phyloP scores from a whole-genome alignment of 2,329 filamentous ascomycete genomes.

The Penicillium sp. region DNA sequence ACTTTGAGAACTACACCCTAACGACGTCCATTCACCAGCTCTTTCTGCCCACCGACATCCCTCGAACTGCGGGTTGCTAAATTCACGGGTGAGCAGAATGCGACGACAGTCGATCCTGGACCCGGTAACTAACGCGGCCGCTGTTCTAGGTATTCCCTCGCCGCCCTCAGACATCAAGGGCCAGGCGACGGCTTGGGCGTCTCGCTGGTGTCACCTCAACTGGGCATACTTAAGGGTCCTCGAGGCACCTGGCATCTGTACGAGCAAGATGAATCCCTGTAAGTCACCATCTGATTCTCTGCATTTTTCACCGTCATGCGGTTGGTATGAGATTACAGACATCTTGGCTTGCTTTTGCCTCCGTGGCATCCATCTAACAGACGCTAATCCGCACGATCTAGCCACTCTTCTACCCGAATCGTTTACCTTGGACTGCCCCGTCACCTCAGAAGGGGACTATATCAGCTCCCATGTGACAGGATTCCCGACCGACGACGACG shows the following conservation, averaged over 20 bases:
- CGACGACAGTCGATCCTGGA: not conserved
- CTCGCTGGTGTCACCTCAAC: constrained; percentile 23
- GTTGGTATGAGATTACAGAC: not conserved
- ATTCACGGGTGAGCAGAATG: constrained; percentile 10
- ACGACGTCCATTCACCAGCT: not conserved
- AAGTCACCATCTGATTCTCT: constrained; percentile 8
- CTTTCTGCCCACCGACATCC: not conserved
- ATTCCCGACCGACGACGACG: constrained; percentile 45
- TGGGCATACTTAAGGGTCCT: constrained; percentile 22
- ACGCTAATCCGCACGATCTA: constrained; percentile 4
- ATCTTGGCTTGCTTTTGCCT: not conserved
- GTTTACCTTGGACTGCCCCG: constrained; percentile 40
- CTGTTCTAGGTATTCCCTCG: constrained; percentile 13
- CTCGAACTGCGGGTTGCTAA: not conserved
- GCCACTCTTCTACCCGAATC: constrained; percentile 35
- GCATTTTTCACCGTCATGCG: constrained; percentile 4
- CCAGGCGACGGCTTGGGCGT: constrained; percentile 18
- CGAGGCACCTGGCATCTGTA: constrained; percentile 23
- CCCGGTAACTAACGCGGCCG: constrained; percentile 15
- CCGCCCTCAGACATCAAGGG: constrained; percentile 18
- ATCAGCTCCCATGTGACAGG: constrained; percentile 35
- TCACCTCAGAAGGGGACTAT: constrained; percentile 42
- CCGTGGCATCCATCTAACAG: not conserved
- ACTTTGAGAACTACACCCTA: not conserved
- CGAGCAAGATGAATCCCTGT: constrained; percentile 26